Base-by-base conservation (phyloP, 2,329 filamentous ascomycete species). In the Cryphonectria naterciae region DNA sequence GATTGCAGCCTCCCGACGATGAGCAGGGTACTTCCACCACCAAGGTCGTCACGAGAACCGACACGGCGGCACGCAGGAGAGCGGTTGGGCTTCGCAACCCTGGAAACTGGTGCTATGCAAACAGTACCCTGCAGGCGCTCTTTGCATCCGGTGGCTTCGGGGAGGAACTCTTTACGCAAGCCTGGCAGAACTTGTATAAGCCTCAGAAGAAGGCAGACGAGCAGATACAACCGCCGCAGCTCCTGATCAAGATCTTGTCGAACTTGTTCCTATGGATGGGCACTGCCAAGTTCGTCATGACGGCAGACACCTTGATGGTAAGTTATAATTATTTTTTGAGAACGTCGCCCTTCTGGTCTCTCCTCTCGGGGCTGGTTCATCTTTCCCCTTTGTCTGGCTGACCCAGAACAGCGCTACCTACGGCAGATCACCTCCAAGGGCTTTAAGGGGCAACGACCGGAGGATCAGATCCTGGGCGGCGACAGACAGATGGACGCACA, bases 81-180 rank as follows among this genome's bases (percentile, higher is more conserved):
- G 93, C 15, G n/a, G 76, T 79, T 10, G 95, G 95, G 0, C 85
- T 98, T 17, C 83, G 89, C 71, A 98, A 98, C 75, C 93, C 94
- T 56, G 89, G 90, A 1, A 91, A 92, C 63, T 95, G 92, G 74
- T 98, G 95, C 79, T 98, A 97, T 78, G 94, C 96, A 85, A 98
- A 97, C 80, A 91, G 93, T n/a, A 91, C 91, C 0, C 84, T 98
- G 37, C 95, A 98, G 80, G 92, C 92, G 72, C 83, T 98, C 25
- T 92, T 93, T 71, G 91, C 91, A 1, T 95, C 94, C 0, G 78
- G 88, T 77, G 81, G 89, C 81, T 86, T 97, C 86, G 83, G 88
- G 81, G 78, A 89, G 82, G 83, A 91, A 83, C 77, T 92, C 78
- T 77, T 93, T 81, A 81, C 87, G 78, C 75, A 84, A 78, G 76